phyloP scores from a whole-genome alignment of 306 rosid genomes.

The Potentilla sterilis region DNA sequence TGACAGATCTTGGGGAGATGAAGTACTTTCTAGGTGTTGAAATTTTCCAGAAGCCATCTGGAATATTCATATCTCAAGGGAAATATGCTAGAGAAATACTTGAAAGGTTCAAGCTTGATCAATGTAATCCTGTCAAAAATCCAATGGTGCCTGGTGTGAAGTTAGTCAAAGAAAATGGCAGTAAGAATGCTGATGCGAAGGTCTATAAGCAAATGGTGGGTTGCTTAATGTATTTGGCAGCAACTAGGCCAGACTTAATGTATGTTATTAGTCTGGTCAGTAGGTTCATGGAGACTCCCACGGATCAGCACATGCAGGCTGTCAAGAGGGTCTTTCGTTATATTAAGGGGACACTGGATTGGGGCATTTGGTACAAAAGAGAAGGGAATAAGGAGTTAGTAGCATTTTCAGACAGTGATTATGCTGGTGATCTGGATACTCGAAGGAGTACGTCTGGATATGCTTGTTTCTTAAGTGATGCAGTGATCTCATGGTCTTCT shows the following conservation, averaged over 20 bases:
- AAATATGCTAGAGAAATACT: background rate
- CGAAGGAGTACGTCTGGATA: background rate
- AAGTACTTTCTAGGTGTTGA: too few relatives aligned
- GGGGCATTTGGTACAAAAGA: background rate
- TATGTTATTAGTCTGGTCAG: background rate
- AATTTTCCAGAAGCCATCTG: too few relatives aligned
- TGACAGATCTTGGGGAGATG: background rate
- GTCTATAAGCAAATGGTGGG: too few relatives aligned
- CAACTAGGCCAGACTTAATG: background rate
- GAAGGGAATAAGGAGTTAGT: background rate
- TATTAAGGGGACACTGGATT: background rate
- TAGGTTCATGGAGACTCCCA: background rate
- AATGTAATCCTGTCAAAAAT: too few relatives aligned
- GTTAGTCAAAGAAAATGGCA: too few relatives aligned
- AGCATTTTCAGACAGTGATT: background rate
- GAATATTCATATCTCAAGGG: too few relatives aligned
- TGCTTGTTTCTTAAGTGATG: background rate
- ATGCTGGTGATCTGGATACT: background rate
- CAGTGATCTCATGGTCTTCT: background rate
- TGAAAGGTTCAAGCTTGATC: too few relatives aligned
- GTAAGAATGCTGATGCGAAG: too few relatives aligned
- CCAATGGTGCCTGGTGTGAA: too few relatives aligned
- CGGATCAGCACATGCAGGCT: background rate
- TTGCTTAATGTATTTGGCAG: too few relatives aligned
- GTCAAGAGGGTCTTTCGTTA: background rate